Base-by-base conservation (phyloP, 371 early-diverging fungal species). In the Rhizomucor miehei region DNA sequence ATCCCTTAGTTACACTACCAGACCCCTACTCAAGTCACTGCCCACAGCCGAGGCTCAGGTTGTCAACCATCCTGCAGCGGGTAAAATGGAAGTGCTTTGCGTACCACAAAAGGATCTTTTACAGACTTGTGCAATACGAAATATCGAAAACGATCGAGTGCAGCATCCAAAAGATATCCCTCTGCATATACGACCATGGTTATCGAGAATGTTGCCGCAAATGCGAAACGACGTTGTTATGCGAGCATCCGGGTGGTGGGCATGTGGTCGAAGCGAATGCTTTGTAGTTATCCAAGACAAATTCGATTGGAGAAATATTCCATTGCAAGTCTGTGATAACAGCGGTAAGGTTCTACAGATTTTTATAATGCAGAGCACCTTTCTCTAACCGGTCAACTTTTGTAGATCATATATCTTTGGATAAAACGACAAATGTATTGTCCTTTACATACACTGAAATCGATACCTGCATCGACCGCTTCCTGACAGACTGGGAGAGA, bases 361-460 rank as follows among this genome's bases (percentile, higher is more conserved):
- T 9, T 19, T 11, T 38, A 13, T 12, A 34, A 12, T 25, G 10
- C 23, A 41, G 12, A 16, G n/a, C n/a, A n/a, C n/a, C n/a, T n/a
- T n/a, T 41, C 6, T 38, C 37, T 57, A 14, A 38, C 13, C 17
- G 19, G 16, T 41, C n/a, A 11, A 20, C 37, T 39, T 14, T 17
- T 35, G 14, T 50, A 71, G 79, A 75, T 56, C 79, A 78, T 43
- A 73, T 78, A 37, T 60, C 71, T 1, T 45, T 75, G 11, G 73
- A 78, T 37, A 69, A 64, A 20, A 37, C 63, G 1, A 71, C 67
- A 5, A 60, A 52, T 39, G 63, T 71, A 1, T 19, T 78, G 6
- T 75, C 79, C 1, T 78, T 78, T 48, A 75, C 73, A 10, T 78
- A 78, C 52, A 56, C 73, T 1, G 65, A 75, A 12, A 65, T 78